Conservation (phyloP, 1,284 basidiomycete genomes). For the Leccinum pachyderme region DNA sequence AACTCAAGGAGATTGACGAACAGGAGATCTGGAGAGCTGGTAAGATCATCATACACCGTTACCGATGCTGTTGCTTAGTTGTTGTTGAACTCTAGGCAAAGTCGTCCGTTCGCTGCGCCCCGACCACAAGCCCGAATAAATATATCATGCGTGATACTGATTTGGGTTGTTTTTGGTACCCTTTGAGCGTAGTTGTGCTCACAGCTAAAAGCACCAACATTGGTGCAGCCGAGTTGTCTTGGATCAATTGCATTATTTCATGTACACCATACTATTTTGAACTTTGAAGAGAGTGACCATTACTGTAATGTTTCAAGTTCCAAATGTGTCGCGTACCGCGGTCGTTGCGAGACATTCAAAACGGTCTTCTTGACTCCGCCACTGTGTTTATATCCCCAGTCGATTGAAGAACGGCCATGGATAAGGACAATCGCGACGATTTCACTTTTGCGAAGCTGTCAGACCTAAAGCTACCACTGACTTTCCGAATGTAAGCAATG, state of each 20-base stretch:
- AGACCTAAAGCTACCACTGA: slow-evolving; percentile 83
- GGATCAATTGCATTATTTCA: slow-evolving; percentile 2
- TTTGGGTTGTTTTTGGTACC: slow-evolving; percentile 2
- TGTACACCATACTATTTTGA: slow-evolving; percentile 22
- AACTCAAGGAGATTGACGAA: slow-evolving; percentile 93
- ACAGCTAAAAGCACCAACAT: slow-evolving; percentile 27
- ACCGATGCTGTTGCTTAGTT: slow-evolving; percentile 8
- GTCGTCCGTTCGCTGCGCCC: slow-evolving; percentile 76
- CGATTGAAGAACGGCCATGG: slow-evolving; percentile 44
- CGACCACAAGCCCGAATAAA: slow-evolving; percentile 64
- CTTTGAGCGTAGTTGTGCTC: slow-evolving; percentile 12
- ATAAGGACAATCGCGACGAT: slow-evolving; percentile 77
- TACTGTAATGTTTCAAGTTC: no score
- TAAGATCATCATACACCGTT: slow-evolving; percentile 33
- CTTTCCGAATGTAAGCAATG: slow-evolving; percentile 77
- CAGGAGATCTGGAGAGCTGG: slow-evolving; percentile 99
- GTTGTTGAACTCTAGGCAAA: slow-evolving; percentile 53
- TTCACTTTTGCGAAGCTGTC: slow-evolving; percentile 88
- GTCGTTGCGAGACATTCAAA: no score
- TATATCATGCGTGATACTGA: slow-evolving; percentile 11
- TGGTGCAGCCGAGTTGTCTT: slow-evolving; percentile 20
- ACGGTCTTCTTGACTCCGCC: neutral
- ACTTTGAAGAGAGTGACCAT: no score
- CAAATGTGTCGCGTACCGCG: slow-evolving; percentile 6
- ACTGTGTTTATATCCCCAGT: neutral